Evolutionary conservation across 345 rosid species (phyloP).

Genomic region (Reutealis trisperma): DNA sequence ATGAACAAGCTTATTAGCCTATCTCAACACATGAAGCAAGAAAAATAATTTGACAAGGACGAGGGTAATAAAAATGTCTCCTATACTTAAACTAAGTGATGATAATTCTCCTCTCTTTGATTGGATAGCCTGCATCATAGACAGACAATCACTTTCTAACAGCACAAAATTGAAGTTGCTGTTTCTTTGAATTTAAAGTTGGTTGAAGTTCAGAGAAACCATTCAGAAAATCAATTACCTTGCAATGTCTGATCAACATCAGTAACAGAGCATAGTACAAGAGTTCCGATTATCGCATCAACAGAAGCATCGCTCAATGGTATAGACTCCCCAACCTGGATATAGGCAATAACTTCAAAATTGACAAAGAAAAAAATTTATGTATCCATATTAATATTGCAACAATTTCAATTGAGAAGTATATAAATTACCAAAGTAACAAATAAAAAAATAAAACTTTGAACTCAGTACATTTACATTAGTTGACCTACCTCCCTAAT

Average conservation of each 20-base stretch:
- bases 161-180: too few species aligned
- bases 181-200: not conserved
- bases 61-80: too few species aligned
- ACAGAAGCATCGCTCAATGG: conserved; percentile 74
- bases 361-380: not conserved
- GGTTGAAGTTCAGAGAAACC: not conserved
- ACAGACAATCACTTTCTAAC: too few species aligned
- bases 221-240: conserved; percentile 39
- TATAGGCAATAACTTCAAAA: conserved; percentile 1
- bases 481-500: not conserved
- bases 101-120: too few species aligned
- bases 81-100: too few species aligned
- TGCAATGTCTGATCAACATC: conserved; percentile 56
- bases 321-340: conserved; percentile 79
- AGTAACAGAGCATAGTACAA: conserved; percentile 76
- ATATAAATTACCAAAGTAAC: too few species aligned
- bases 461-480: not conserved
- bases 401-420: not conserved
- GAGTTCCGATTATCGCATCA: conserved; percentile 86
- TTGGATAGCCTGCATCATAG: too few species aligned
- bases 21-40: too few species aligned
- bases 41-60: too few species aligned
- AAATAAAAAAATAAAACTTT: not conserved
- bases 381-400: not conserved
- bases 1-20: too few species aligned